A percentile compares a stretch with the other conserved stretches of the same genome.
phyloP scores from a whole-genome alignment of 1,284 basidiomycete species.

The Tetrapyrgos nigripes region DNA sequence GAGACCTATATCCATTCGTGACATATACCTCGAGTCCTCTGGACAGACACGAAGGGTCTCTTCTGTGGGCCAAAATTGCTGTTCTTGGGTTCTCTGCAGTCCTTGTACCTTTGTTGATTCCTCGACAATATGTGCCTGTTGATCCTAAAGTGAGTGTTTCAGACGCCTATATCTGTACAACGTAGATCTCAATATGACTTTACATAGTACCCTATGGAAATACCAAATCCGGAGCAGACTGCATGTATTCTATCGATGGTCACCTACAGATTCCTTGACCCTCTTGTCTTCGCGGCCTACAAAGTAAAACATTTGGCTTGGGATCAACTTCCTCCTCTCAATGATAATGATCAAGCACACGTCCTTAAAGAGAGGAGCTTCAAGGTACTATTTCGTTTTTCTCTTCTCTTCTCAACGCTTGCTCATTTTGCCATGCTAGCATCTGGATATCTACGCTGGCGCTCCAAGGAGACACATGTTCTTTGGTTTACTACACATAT shows the following conservation, averaged over 20 bases:
- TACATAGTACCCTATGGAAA: constrained; percentile 45
- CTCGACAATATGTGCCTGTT: constrained; percentile 49
- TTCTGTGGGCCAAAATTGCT: constrained; percentile 45
- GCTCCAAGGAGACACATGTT: constrained; percentile 41
- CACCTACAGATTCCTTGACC: constrained; percentile 65
- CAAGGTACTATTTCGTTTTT: constrained; percentile 39
- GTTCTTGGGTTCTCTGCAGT: constrained; percentile 40
- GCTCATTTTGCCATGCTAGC: constrained; percentile 47
- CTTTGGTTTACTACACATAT: constrained; percentile 38
- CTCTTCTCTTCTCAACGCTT: constrained; percentile 30
- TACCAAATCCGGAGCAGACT: constrained; percentile 71
- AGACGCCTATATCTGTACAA: not conserved
- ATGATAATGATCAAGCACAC: constrained; percentile 59
- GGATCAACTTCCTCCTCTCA: constrained; percentile 59
- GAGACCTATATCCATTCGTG: constrained; percentile 69
- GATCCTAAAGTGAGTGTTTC: constrained; percentile 45
- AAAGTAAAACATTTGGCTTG: constrained; percentile 47
- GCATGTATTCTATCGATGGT: constrained; percentile 61
- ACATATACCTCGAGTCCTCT: constrained; percentile 48
- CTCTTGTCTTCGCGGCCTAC: constrained; percentile 53
- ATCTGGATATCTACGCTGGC: constrained; percentile 47
- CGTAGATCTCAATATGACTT: constrained; percentile 2
- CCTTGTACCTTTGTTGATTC: constrained; percentile 45
- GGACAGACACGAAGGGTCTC: constrained; percentile 39
- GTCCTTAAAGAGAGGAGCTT: constrained; percentile 44